A percentile compares a stretch with the other conserved stretches of the same genome.
Conservation (phyloP, 306 rosid species). For the Lathyrus sativus region DNA sequence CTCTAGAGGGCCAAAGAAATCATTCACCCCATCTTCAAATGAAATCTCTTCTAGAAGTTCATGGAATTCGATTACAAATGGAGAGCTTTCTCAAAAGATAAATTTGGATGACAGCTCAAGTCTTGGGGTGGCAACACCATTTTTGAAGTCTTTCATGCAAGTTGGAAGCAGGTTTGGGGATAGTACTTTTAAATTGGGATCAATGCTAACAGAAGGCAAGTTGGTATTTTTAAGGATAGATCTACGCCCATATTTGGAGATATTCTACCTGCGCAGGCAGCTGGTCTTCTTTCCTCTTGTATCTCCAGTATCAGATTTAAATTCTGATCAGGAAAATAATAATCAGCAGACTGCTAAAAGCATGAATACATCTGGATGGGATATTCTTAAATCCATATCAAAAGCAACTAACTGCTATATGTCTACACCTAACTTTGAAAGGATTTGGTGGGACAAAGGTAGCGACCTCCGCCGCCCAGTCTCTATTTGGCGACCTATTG, state of each 20-base stretch:
- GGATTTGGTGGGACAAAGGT: constrained; percentile 99
- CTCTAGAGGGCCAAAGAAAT: no score
- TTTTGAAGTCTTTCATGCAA: no score
- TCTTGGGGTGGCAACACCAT: no score
- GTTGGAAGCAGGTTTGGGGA: constrained; percentile 96
- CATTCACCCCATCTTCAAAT: no score
- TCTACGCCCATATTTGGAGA: constrained; percentile 96
- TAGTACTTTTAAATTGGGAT: constrained; percentile 94
- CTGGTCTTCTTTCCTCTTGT: constrained; percentile 76
- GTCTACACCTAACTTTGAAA: constrained; percentile 92
- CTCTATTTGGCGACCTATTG: no score
- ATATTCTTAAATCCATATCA: constrained; percentile 72
- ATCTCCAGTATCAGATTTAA: constrained; percentile 50
- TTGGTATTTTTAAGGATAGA: constrained; percentile 95
- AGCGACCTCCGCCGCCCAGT: no score
- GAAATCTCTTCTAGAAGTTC: no score
- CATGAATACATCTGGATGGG: constrained; percentile 81
- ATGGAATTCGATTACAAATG: no score
- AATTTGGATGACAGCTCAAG: no score
- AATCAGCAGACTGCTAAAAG: constrained; percentile 56
- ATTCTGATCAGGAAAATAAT: constrained; percentile 46
- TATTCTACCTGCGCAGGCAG: constrained; percentile 94
- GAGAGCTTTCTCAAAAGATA: no score
- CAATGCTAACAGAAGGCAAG: constrained; percentile 94
- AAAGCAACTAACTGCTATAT: constrained; percentile 66